Evolutionary conservation across 306 rosid species (phyloP).

Genomic region (Castanea mollissima): DNA sequence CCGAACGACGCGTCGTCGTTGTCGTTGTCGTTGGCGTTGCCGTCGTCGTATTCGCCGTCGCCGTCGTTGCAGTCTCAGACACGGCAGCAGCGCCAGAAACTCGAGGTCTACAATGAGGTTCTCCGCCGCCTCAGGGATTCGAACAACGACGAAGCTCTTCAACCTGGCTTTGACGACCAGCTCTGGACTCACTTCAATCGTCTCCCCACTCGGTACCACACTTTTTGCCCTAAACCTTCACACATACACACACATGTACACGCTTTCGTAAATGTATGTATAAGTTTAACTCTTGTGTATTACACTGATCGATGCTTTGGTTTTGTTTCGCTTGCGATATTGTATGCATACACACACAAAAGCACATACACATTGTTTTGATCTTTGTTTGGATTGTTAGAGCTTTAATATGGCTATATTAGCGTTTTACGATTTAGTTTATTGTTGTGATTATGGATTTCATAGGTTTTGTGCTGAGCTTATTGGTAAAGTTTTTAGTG

Average conservation of each 20-base stretch:
- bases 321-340: not conserved
- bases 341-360: no score
- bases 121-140: conserved; percentile 85
- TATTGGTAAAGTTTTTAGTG: conserved; percentile 10
- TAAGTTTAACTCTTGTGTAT: not conserved
- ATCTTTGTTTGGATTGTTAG: not conserved
- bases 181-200: conserved; percentile 97
- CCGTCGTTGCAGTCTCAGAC: conserved; percentile 20
- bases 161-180: conserved; percentile 75
- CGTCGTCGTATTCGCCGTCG: conserved; percentile 24
- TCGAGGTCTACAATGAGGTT: conserved; percentile 87
- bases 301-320: not conserved
- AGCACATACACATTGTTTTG: not conserved
- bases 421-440: not conserved
- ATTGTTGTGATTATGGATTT: not conserved
- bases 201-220: conserved; percentile 82
- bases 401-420: not conserved
- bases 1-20: conserved; percentile 38
- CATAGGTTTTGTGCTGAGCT: not conserved
- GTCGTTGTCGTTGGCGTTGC: conserved; percentile 27
- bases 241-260: not conserved
- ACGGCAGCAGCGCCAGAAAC: conserved; percentile 66
- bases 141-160: conserved; percentile 51
- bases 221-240: conserved; percentile 20
- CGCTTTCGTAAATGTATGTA: not conserved